Base-by-base conservation (phyloP, 257 asterid species). In the Przewalskia tangutica region DNA sequence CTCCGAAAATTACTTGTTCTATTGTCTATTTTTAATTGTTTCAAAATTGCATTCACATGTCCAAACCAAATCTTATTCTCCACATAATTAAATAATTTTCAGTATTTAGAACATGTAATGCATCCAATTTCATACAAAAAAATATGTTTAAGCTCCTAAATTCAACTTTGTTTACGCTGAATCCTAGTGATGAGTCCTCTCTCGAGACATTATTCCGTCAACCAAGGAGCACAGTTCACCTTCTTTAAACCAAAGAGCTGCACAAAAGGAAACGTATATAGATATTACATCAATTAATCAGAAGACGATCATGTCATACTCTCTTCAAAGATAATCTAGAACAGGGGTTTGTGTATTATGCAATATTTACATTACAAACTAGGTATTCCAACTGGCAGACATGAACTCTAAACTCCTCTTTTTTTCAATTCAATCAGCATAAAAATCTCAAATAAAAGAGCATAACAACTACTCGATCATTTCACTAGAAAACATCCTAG, bases 201-300 rank as follows among this genome's bases (percentile, higher is more conserved):
- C 70, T 55, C 20, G 16, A 42, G 55, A 68, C 38, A 70, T 86
- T 86, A 94, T 82, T 94, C 98, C 23, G 20, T 87, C 77, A 94
- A 65, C 97, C 98, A 94, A 20, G 96, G 88, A 83, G 53, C 87
- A 77, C 83, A 92, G 36, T 84, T 94, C 98, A 48, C 94, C 95
- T 88, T 86, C 97, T 80, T 87, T 85, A 83, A 94, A 94, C 97
- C 98, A 93, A 64, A 94, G 93, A 81, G 84, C 98, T 94, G 93
- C 86, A 56, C 0, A 65, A 10, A 38, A 63, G 50, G 53, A 50
- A 66, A 64, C 18, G 5, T 59, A 46, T 40, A 36, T 6, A 50
- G 1, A 50, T 4, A 23, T 46, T 65, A 20, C 42, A 48, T 48
- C 79, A 23, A 23, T 23, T 34, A 14, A 32, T 64, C 46, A 32